These are phyloP conservation scores for Boletus sensibilis DNA, from an alignment of 768 basidiomycete species.

Conservation along the genomic window DNA sequence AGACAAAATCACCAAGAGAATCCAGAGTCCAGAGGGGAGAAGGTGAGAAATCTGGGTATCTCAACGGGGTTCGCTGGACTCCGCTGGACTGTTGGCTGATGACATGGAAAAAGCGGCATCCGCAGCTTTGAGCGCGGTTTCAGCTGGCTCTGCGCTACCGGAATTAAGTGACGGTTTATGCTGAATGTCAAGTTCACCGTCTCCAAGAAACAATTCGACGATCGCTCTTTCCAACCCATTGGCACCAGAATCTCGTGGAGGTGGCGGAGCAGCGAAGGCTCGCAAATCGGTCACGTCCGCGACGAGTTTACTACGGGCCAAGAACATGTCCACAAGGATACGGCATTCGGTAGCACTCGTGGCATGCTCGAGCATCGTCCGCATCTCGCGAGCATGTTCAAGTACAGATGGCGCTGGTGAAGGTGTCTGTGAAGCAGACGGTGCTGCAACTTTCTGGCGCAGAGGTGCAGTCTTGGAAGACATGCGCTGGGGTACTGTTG, in stretches of 20 bases:
- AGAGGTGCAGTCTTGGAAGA: conserved; percentile 15
- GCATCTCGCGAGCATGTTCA: conserved; percentile 62
- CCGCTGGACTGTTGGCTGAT: not conserved
- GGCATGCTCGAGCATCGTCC: conserved; percentile 62
- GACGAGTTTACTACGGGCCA: conserved; percentile 56
- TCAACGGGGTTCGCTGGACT: conserved; percentile 13
- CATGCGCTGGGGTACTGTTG: conserved; percentile 6
- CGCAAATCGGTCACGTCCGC: conserved; percentile 30
- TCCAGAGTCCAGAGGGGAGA: conserved; percentile 6
- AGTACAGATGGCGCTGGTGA: conserved; percentile 33
- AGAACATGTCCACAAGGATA: conserved; percentile 78
- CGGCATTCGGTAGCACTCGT: conserved; percentile 82
- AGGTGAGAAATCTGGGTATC: conserved; percentile 8
- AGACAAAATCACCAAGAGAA: conserved; percentile 1
- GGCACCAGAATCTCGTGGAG: conserved; percentile 33
- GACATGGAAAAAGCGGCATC: not conserved
- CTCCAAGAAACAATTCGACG: conserved; percentile 46
- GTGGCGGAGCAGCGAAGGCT: conserved; percentile 34
- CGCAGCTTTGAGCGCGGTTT: not conserved
- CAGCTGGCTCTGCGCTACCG: not conserved
- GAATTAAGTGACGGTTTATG: not conserved
- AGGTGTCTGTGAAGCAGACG: conserved; percentile 17
- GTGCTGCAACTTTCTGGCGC: conserved; percentile 7
- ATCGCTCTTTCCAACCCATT: conserved; percentile 45
- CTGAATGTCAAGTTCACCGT: conserved; percentile 6